phyloP scores from a whole-genome alignment of 1,284 basidiomycete species.

The Coniferiporia sulphurascens region DNA sequence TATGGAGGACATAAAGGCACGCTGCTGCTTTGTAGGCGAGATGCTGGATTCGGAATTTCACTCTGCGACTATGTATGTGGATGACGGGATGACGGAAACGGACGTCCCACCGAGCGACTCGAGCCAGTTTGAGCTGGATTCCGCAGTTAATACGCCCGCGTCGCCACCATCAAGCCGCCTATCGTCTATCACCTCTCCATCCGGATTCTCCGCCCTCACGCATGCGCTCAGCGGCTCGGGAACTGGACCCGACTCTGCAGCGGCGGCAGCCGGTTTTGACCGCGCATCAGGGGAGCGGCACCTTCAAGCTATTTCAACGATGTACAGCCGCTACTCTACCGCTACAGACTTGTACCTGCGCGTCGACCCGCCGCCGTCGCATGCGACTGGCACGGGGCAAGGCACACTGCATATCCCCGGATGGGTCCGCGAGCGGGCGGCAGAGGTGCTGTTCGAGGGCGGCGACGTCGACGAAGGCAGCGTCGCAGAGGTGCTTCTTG shows the following conservation, averaged over 20 bases:
- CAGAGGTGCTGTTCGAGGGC: slow-evolving; percentile 87
- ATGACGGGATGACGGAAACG: slow-evolving; percentile 42
- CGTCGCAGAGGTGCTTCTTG: slow-evolving; percentile 75
- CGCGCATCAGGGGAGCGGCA: slow-evolving; percentile 41
- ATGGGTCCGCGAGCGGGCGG: slow-evolving; percentile 89
- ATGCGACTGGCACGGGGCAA: slow-evolving; percentile 58
- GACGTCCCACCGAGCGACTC: slow-evolving; percentile 43
- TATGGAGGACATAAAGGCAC: slow-evolving; percentile 81
- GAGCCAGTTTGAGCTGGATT: slow-evolving; percentile 46
- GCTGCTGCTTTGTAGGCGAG: slow-evolving; percentile 74
- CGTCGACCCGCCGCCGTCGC: slow-evolving; percentile 57
- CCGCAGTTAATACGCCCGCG: slow-evolving; percentile 16
- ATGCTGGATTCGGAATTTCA: slow-evolving; percentile 40
- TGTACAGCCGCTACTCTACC: slow-evolving; percentile 70
- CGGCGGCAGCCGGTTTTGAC: slow-evolving; percentile 23
- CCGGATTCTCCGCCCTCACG: slow-evolving; percentile 54
- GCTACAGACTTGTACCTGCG: slow-evolving; percentile 65
- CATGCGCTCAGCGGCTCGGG: slow-evolving; percentile 28
- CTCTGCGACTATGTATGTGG: slow-evolving; percentile 38
- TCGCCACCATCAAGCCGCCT: slow-evolving; percentile 32
- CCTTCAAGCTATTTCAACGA: slow-evolving; percentile 56
- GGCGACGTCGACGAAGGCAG: slow-evolving; percentile 84
- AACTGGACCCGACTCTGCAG: slow-evolving; percentile 21
- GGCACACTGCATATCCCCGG: slow-evolving; percentile 86
- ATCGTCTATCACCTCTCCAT: slow-evolving; percentile 48